Evolutionary conservation across 2,329 filamentous ascomycete genomes (phyloP).

Genomic region (Elsinoe arachidis): DNA sequence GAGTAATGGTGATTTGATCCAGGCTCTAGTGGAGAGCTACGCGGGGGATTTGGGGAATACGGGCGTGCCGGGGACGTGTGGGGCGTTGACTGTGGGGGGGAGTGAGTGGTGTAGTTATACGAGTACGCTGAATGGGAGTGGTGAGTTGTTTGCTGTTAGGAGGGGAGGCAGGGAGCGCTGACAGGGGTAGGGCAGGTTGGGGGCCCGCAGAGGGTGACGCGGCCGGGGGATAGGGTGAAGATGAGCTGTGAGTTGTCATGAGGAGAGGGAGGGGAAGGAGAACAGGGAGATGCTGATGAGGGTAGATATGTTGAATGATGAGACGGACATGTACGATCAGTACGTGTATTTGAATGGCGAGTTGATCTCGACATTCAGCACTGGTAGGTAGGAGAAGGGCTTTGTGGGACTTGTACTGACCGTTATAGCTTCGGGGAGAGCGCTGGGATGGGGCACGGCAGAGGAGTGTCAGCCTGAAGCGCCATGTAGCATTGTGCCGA

Average conservation of each 20-base stretch:
- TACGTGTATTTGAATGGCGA: background rate
- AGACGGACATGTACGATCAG: constrained; percentile 2
- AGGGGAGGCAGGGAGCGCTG: background rate
- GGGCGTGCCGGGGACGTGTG: background rate
- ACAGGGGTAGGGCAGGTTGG: background rate
- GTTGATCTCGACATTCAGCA: background rate
- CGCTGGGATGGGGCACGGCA: constrained; percentile 29
- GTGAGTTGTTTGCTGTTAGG: background rate
- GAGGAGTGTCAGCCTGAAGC: constrained; percentile 36
- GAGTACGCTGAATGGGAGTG: background rate
- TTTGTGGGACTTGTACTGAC: background rate
- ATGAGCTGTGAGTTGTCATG: background rate
- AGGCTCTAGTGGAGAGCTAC: constrained; percentile 29
- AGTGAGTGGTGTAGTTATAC: background rate
- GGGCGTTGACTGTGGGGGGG: background rate
- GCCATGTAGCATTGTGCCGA: constrained; percentile 34
- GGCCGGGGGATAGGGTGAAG: background rate
- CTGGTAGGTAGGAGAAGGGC: background rate
- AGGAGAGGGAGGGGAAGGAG: background rate
- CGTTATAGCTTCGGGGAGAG: constrained; percentile 25
- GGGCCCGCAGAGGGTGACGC: background rate
- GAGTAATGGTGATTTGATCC: constrained; percentile 39
- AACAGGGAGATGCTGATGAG: background rate
- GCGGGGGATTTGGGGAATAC: background rate
- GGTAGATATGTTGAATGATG: background rate